Base-by-base conservation (phyloP, 2,329 filamentous ascomycete species). In the Penicillium fuscoglaucum region DNA sequence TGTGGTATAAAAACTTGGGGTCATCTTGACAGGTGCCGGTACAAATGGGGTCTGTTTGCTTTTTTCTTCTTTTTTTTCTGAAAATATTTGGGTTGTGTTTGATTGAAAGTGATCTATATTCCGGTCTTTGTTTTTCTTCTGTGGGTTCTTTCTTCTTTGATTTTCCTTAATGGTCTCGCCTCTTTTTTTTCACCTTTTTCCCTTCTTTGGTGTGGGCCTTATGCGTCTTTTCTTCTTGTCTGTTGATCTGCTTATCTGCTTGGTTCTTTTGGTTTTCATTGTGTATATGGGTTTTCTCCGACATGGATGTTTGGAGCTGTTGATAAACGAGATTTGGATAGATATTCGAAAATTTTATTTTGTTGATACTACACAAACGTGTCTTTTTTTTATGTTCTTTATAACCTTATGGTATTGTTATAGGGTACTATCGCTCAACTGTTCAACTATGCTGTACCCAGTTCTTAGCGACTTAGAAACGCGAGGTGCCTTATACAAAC, bases 1-100 rank as follows among this genome's bases (percentile, higher is more conserved):
- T 61, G 59, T 66, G 62, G 65, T 66, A 62, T 69, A 66, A 70
- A 66, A 64, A 58, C 52, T 41, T 52, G 51, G 53, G 39, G 58
- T 62, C 55, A 45, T 31, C 40, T 54, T 12, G 39, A 55, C 33
- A 56, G 48, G 53, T 52, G 37, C 47, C 33, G 50, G 49, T 45
- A 51, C 48, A 58, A 56, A 58, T 64, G 61, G 59, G 52, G 35
- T 55, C 60, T 57, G 33, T 55, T 40, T 48, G 44, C 33, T 55
- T 31, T 46, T 40, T 21, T 49, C 44, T 5, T 52, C 7, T 15
- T 39, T 41, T 47, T 41, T n/a, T 45, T 39, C 51, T 55, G 63
- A 41, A 60, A 53, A 63, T 62, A 62, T 47, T 56, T 52, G 46
- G 28, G 31, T 21, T 37, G 26, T 29, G 45, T 52, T 52, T 52